Conservation (phyloP, 202 grass and related monocot species). For the Setaria italica region DNA sequence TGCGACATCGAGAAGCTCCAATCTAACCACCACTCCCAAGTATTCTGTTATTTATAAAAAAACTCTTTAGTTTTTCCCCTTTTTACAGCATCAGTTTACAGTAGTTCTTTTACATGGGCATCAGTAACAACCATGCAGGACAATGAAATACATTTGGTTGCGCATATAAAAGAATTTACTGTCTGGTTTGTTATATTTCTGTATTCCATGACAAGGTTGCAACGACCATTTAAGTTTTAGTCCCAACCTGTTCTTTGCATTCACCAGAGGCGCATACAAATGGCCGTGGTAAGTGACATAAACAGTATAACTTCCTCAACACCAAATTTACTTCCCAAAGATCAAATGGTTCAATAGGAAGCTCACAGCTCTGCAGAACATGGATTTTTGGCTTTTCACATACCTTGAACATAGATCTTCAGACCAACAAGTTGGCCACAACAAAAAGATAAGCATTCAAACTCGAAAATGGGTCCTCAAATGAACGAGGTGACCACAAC, state of each 20-base stretch:
- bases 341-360: background rate
- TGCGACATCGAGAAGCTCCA: no score
- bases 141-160: background rate
- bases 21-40: no score
- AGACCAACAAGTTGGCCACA: no score
- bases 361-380: background rate
- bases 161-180: background rate
- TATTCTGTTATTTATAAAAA: no score
- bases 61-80: no score
- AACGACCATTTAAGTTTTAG: no score
- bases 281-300: background rate
- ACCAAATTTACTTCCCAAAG: background rate
- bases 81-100: background rate
- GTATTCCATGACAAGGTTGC: background rate
- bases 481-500: background rate
- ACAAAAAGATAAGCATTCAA: no score
- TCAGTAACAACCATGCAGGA: no score
- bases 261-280: no score
- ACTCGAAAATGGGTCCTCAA: background rate
- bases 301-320: background rate
- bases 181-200: background rate
- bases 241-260: no score
- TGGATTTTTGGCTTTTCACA: background rate
- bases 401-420: background rate
- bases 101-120: no score